These are phyloP conservation scores for Nakaseomyces nivariensis DNA, from an alignment of 1,139 yeast species.

Conservation along the genomic window DNA sequence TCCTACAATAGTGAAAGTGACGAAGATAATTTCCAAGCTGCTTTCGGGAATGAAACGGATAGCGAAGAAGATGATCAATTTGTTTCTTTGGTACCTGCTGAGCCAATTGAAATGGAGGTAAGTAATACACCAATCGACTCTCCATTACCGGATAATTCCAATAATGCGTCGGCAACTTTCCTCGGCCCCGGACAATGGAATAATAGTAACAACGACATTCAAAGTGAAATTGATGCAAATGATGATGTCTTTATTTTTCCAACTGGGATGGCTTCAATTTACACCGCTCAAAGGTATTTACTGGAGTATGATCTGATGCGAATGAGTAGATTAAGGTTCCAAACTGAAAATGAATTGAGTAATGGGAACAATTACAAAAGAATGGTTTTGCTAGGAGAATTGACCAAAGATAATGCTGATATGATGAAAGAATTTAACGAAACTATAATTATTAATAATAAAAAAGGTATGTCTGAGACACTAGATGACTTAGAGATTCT, in stretches of 20 bases:
- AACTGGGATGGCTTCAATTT: slow-evolving; percentile 88
- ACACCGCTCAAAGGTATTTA: slow-evolving; percentile 65
- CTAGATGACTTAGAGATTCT: slow-evolving; percentile 46
- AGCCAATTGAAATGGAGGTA: background rate
- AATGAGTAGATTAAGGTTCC: slow-evolving; percentile 20
- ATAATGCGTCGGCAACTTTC: slow-evolving; percentile 2
- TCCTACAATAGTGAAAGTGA: background rate
- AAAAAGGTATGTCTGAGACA: slow-evolving; percentile 52
- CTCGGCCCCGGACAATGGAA: background rate
- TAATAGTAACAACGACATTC: background rate
- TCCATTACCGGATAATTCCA: background rate
- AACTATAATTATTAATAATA: slow-evolving; percentile 71
- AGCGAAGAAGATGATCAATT: slow-evolving; percentile 3
- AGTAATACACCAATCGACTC: slow-evolving; percentile 1
- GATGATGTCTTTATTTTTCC: slow-evolving; percentile 75
- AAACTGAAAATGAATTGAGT: slow-evolving; percentile 1
- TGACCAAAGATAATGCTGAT: slow-evolving; percentile 86
- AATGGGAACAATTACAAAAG: slow-evolving; percentile 37
- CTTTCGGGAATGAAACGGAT: slow-evolving; percentile 5
- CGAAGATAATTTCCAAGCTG: background rate
- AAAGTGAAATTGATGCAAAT: slow-evolving; percentile 12
- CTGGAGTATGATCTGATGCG: slow-evolving; percentile 33
- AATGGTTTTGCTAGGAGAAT: slow-evolving; percentile 89
- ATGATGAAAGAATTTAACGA: slow-evolving; percentile 85
- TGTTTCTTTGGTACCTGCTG: background rate